phyloP scores from a whole-genome alignment of 768 basidiomycete species.

The Lepiota brunneoincarnata region DNA sequence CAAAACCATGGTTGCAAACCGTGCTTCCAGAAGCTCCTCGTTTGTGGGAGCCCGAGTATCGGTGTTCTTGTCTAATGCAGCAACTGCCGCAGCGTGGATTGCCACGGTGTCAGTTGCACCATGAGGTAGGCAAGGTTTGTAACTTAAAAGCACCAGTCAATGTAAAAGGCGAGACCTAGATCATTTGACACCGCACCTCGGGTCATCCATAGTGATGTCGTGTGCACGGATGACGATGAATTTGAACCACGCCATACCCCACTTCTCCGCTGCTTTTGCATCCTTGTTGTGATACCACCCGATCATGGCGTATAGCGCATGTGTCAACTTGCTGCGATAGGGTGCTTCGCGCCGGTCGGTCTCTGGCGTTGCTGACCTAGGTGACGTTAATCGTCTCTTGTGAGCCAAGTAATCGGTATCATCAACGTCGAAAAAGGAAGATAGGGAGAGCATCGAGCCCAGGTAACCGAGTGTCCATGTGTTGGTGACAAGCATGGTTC shows the following conservation, averaged over 20 bases:
- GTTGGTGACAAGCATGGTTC: conserved; percentile 18
- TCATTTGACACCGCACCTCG: conserved; percentile 2
- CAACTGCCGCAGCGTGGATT: conserved; percentile 9
- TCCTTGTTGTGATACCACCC: conserved; percentile 23
- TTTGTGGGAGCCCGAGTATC: neutral
- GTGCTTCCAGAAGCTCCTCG: conserved; percentile 2
- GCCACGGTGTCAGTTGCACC: conserved; percentile 10
- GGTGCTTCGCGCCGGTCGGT: neutral
- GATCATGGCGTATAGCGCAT: conserved; percentile 19
- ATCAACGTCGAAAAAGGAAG: conserved; percentile 17
- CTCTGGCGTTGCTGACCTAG: neutral
- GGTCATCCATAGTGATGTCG: conserved; percentile 12
- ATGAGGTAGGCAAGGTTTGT: conserved; percentile 6
- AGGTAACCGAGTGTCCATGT: conserved; percentile 20
- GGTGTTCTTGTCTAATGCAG: neutral
- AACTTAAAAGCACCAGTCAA: neutral
- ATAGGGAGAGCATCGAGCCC: conserved; percentile 18
- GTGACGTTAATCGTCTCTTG: neutral
- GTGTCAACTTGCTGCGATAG: conserved; percentile 7
- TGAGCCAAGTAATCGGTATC: conserved; percentile 2
- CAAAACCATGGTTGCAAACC: conserved; percentile 1
- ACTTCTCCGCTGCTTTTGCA: conserved; percentile 15
- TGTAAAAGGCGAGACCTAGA: neutral
- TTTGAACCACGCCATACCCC: conserved; percentile 19
- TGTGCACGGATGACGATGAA: conserved; percentile 19